phyloP scores from a whole-genome alignment of 768 basidiomycete species.

The Psilocybe tampanensis region DNA sequence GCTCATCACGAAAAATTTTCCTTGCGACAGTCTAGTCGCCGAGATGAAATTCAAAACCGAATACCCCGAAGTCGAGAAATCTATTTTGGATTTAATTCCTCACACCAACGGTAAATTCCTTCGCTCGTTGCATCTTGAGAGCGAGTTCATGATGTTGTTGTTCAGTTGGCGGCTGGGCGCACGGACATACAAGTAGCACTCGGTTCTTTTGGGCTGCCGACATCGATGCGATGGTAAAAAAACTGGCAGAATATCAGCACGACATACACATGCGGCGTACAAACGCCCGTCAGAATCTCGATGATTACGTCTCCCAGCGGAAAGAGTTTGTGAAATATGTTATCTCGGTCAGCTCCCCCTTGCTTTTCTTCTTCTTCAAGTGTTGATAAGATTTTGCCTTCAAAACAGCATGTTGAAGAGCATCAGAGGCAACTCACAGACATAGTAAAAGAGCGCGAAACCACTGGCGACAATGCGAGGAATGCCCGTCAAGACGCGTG shows the following conservation, averaged over 20 bases:
- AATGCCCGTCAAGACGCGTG: neutral
- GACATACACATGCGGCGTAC: neutral
- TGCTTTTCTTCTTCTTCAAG: neutral
- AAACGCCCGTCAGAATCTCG: neutral
- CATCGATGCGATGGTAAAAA: conserved; percentile 23
- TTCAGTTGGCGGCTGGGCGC: conserved; percentile 30
- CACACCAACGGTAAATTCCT: conserved; percentile 3
- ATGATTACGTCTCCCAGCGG: neutral
- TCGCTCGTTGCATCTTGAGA: neutral
- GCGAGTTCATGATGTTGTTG: neutral
- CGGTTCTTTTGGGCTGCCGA: conserved; percentile 34
- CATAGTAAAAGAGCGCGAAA: neutral
- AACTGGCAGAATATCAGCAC: conserved; percentile 4
- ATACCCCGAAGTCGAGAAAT: neutral
- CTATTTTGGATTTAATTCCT: conserved; percentile 6
- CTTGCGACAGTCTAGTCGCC: conserved; percentile 26
- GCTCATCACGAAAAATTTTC: neutral
- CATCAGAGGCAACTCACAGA: neutral
- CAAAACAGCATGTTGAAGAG: neutral
- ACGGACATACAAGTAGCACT: conserved; percentile 24
- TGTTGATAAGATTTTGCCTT: neutral
- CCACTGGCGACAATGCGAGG: neutral
- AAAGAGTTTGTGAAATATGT: neutral
- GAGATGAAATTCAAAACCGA: neutral
- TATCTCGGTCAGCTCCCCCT: neutral